Evolutionary conservation across 164 flowering plant species (phyloP), one percentile per base, ranked within the genome.

Genomic region (Macadamia tetraphylla): DNA sequence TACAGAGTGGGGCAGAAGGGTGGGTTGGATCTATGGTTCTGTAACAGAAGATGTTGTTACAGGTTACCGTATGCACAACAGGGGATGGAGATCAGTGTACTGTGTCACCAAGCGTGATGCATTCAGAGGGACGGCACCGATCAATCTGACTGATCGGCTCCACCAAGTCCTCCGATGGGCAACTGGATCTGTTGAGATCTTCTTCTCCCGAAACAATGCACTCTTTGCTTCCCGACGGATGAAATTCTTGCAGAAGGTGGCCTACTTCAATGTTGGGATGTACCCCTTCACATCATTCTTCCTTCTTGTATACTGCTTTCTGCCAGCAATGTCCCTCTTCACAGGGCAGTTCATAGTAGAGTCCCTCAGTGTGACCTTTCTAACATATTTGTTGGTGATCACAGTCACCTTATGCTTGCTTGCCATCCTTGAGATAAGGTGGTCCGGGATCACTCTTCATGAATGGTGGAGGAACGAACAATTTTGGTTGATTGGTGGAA

Each of bases 391-490:
- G 69, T 73, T 94, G 42, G 62, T 78, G 43, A 91, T 94, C 71
- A 90, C 96, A 3, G 14, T 87, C 73, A 88, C 93, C 29, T 67
- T 94, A n/a, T 85, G 88, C 78, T 32, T 88, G 72, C 84, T 94
- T 3, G 87, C 97, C 7, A 14, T 91, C 12, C 89, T 94, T 0
- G 98, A 94, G 66, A 85, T 94, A 75, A 80, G 71, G 67, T 94
- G 98, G 98, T 88, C 97, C 0, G 89, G 89, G 10, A 90, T 94
- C 68, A 87, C 88, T 0, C 84, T 94, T 29, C 88, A 94, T 51
- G 98, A 94, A 1, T 91, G 96, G 95, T 94, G 98, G 98, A 43
- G 97, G 51, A 94, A 94, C 55, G 97, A 94, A 73, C 98, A 94
- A 73, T 94, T 94, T 62, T 94, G 98, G 98, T 40, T 94, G 66